Conservation (phyloP, 805 yeast species). For the Sungouiella blattae region DNA sequence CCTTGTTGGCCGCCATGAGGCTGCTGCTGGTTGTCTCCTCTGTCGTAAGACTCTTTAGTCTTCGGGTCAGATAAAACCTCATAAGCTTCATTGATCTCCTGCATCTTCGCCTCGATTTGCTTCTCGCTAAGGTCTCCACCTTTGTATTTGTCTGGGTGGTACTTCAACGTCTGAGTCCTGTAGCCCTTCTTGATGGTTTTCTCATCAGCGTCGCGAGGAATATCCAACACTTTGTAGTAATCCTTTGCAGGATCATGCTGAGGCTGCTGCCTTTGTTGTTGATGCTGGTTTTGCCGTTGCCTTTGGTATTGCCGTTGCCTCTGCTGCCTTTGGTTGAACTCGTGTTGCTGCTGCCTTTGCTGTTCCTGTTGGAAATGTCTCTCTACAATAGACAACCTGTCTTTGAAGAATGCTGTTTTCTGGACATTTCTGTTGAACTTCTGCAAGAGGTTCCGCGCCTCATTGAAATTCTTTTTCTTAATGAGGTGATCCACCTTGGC, state of each 20-base stretch:
- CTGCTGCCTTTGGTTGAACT: constrained; percentile 38
- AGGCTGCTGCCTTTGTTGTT: constrained; percentile 21
- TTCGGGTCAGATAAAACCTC: constrained; percentile 74
- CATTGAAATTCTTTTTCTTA: constrained; percentile 27
- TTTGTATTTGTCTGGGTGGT: constrained; percentile 90
- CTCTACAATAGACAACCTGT: constrained; percentile 31
- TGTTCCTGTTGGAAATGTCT: constrained; percentile 20
- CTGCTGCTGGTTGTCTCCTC: constrained; percentile 11
- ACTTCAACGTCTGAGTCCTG: constrained; percentile 70
- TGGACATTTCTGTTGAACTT: constrained; percentile 31
- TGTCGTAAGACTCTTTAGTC: constrained; percentile 62
- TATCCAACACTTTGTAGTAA: constrained; percentile 74
- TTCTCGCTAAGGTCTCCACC: constrained; percentile 60
- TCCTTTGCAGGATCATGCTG: constrained; percentile 51
- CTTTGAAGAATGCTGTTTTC: constrained; percentile 36
- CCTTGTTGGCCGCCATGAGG: constrained; percentile 4
- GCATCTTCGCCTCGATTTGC: constrained; percentile 79
- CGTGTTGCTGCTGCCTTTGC: constrained; percentile 32
- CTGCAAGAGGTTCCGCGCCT: constrained; percentile 38
- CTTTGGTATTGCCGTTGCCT: constrained; percentile 47
- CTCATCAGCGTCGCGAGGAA: constrained; percentile 63
- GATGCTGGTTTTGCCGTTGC: constrained; percentile 31
- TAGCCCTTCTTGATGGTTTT: constrained; percentile 77
- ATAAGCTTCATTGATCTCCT: constrained; percentile 89
- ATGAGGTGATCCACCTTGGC: constrained; percentile 36